Evolutionary conservation across 2,329 filamentous ascomycete species (phyloP).

Genomic region (Hymenoscyphus fraxineus): DNA sequence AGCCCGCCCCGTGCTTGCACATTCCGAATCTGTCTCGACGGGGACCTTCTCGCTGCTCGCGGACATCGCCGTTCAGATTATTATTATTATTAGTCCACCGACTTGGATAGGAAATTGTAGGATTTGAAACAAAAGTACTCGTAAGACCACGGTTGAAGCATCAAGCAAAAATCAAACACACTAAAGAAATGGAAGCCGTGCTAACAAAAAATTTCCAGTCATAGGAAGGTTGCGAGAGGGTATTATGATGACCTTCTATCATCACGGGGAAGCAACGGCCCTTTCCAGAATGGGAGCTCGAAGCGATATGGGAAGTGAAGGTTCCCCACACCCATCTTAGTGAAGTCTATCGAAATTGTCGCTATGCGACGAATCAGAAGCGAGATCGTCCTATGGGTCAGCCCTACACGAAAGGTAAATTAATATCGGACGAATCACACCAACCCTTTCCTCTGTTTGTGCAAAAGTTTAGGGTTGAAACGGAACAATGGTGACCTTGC

Average conservation of each 20-base stretch:
- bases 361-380: not conserved
- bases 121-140: not conserved
- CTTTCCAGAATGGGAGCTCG: not conserved
- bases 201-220: not conserved
- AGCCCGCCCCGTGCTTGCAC: not conserved
- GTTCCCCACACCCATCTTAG: not conserved
- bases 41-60: not conserved
- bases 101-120: not conserved
- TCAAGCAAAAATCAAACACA: conserved; percentile 1
- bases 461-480: not conserved
- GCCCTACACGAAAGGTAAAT: not conserved
- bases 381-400: not conserved
- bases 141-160: not conserved
- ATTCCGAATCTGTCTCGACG: not conserved
- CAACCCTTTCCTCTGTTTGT: not conserved
- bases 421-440: not conserved
- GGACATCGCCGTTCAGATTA: not conserved
- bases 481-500: not conserved
- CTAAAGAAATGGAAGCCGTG: not conserved
- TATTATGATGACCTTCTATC: not conserved
- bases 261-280: not conserved
- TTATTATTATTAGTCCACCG: not conserved
- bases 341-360: not conserved
- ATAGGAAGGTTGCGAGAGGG: not conserved
- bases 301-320: not conserved